These are phyloP conservation scores for Trichomonas tenax DNA, from an alignment of 208 protist species.

Conservation along the genomic window DNA sequence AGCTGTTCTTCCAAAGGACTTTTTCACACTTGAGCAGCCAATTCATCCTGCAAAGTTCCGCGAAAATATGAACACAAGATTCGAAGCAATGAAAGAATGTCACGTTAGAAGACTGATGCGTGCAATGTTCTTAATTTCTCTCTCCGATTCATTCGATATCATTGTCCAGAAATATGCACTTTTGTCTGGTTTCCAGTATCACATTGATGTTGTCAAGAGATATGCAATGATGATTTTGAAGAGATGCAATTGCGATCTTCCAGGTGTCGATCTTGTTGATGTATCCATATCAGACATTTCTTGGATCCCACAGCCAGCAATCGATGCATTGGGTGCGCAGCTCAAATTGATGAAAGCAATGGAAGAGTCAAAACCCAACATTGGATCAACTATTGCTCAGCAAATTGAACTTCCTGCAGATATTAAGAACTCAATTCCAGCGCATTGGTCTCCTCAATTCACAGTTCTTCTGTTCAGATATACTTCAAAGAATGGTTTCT, in stretches of 20 bases:
- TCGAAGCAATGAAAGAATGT: not conserved
- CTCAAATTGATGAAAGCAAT: not conserved
- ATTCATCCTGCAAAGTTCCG: not conserved
- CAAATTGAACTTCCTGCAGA: not conserved
- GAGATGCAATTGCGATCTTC: not conserved
- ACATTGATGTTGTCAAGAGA: not conserved
- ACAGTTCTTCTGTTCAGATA: not conserved
- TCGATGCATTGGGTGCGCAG: not conserved
- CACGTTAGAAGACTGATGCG: not conserved
- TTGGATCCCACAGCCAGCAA: not conserved
- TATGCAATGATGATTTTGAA: not conserved
- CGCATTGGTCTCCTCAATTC: not conserved
- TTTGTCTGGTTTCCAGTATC: not conserved
- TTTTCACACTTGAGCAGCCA: not conserved
- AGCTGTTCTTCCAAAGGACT: not conserved
- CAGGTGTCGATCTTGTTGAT: not conserved
- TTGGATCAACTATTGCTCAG: not conserved
- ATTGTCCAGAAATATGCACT: not conserved
- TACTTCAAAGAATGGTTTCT: not conserved
- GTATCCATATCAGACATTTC: not conserved
- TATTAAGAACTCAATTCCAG: not conserved
- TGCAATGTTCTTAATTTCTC: not conserved
- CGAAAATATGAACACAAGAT: not conserved
- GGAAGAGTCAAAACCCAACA: not conserved
- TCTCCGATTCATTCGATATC: not conserved